A percentile compares a stretch with the other conserved stretches of the same genome.
Conservation (phyloP, 83 land plant species). For the Thuja plicata region DNA sequence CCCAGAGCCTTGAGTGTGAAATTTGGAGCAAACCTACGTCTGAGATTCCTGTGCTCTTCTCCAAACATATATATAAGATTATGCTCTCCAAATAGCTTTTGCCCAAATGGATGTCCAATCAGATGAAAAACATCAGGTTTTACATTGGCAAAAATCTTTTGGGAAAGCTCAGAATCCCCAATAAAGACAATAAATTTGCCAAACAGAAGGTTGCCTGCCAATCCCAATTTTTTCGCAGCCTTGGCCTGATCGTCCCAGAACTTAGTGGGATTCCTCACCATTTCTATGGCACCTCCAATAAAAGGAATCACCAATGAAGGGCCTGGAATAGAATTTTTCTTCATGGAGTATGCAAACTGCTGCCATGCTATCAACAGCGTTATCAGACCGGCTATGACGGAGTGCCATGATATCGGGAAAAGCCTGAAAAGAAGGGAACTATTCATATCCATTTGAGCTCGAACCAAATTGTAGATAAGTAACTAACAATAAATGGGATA, state of each 20-base stretch:
- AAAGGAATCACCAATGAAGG: slow-evolving; percentile 75
- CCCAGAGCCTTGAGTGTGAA: slow-evolving; percentile 83
- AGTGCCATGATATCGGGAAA: background rate
- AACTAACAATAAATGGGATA: background rate
- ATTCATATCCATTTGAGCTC: background rate
- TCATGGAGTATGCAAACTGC: slow-evolving; percentile 67
- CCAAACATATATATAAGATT: slow-evolving; percentile 90
- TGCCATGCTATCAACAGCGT: slow-evolving; percentile 18
- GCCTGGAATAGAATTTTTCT: slow-evolving; percentile 69
- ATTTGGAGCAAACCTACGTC: slow-evolving; percentile 87
- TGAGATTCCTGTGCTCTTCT: slow-evolving; percentile 80
- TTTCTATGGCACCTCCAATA: slow-evolving; percentile 62
- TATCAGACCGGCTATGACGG: background rate
- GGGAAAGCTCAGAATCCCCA: slow-evolving; percentile 78
- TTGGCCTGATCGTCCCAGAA: slow-evolving; percentile 80
- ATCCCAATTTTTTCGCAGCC: slow-evolving; percentile 44
- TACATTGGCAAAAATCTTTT: slow-evolving; percentile 86
- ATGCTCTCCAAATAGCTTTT: slow-evolving; percentile 91
- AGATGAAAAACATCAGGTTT: slow-evolving; percentile 79
- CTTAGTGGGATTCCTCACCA: slow-evolving; percentile 64
- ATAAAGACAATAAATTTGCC: slow-evolving; percentile 81
- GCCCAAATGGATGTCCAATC: slow-evolving; percentile 94
- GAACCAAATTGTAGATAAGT: background rate
- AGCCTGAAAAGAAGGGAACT: background rate
- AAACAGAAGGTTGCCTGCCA: slow-evolving; percentile 69